Percentiles rank a stretch among this genome's conserved stretches.
Conservation (phyloP, 768 basidiomycete species). For the Lentinula aciculospora region DNA sequence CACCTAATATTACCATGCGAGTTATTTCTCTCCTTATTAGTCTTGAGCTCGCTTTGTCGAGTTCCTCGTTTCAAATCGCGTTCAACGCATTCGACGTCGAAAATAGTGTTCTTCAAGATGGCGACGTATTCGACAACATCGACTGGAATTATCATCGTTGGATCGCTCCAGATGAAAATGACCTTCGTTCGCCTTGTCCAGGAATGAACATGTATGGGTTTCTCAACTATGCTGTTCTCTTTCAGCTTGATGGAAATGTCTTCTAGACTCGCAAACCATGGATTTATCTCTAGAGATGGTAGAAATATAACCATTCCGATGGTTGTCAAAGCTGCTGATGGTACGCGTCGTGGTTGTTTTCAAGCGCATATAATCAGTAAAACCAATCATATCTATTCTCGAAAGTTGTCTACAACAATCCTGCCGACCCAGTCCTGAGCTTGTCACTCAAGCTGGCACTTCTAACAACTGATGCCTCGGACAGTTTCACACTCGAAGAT, state of each 20-base stretch:
- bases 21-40: not conserved
- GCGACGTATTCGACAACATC: not conserved
- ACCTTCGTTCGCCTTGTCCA: constrained; percentile 10
- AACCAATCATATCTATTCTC: not conserved
- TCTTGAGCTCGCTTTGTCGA: not conserved
- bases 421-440: constrained; percentile 8
- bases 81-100: no score
- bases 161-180: constrained; percentile 4
- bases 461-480: constrained; percentile 13
- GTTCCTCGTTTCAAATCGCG: not conserved
- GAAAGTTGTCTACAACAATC: constrained; percentile 13
- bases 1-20: not conserved
- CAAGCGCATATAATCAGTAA: no score
- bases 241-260: not conserved
- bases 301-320: constrained; percentile 4
- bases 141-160: constrained; percentile 7
- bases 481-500: constrained; percentile 14
- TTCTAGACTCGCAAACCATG: constrained; percentile 5
- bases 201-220: constrained; percentile 12
- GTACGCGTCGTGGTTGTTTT: not conserved
- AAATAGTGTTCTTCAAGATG: no score
- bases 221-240: not conserved
- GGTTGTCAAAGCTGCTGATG: not conserved
- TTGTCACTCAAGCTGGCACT: constrained; percentile 13
- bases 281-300: constrained; percentile 11